Conservation (phyloP, 768 basidiomycete genomes). For the Porphyrellus cyaneotinctus region DNA sequence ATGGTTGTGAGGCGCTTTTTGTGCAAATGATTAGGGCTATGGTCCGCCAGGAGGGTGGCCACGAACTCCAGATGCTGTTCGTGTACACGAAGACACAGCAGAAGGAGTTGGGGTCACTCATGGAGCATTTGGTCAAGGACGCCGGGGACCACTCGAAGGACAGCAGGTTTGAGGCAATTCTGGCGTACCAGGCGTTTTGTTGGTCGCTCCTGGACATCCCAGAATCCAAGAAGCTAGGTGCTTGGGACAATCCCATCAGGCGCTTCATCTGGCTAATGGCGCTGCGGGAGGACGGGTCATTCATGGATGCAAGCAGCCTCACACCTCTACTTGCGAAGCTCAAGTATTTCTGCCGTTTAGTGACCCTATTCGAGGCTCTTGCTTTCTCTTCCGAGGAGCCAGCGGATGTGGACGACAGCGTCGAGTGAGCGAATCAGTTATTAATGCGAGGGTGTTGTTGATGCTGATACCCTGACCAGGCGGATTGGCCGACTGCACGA, state of each 20-base stretch:
- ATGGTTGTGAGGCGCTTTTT: not conserved
- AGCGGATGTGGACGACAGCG: no score
- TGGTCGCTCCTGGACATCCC: not conserved
- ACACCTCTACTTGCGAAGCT: not conserved
- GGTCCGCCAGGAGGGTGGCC: not conserved
- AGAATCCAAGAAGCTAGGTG: no score
- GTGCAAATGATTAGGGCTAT: not conserved
- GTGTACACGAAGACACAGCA: not conserved
- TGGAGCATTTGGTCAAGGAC: not conserved
- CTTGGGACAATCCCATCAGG: not conserved
- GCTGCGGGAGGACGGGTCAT: not conserved
- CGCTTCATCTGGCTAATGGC: slow-evolving; percentile 3
- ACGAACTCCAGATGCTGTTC: not conserved
- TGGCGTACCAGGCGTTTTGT: not conserved
- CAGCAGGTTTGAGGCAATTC: not conserved
- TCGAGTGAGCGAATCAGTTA: no score
- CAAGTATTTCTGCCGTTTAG: slow-evolving; percentile 2
- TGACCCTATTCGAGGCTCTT: not conserved
- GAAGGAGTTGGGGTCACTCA: not conserved
- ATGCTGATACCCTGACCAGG: not conserved
- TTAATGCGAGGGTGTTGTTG: no score
- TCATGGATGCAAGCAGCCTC: not conserved
- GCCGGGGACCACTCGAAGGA: not conserved
- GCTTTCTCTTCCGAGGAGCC: no score
- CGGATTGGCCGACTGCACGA: not conserved